phyloP scores from a whole-genome alignment of 208 protist genomes.

The Leishmania gerbilli region DNA sequence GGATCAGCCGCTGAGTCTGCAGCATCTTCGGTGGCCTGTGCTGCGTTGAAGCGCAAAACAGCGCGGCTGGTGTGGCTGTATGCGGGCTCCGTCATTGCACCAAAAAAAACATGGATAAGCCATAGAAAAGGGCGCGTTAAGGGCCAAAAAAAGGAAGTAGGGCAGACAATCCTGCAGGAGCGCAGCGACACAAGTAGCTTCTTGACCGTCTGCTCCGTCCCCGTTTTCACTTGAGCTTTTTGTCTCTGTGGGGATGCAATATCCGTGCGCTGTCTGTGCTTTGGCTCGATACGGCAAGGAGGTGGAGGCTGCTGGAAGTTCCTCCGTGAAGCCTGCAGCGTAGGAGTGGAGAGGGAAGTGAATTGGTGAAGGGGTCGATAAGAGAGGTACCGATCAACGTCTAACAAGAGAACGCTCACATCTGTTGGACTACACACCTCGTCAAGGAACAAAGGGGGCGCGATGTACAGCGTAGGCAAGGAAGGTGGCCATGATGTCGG shows the following conservation, averaged over 20 bases:
- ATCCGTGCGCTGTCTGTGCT: neutral
- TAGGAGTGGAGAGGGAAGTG: neutral
- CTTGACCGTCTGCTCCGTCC: neutral
- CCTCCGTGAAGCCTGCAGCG: neutral
- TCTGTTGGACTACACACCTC: neutral
- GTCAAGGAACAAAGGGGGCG: neutral
- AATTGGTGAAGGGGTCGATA: neutral
- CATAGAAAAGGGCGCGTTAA: neutral
- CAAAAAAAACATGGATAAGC: too few species aligned
- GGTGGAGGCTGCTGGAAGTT: neutral
- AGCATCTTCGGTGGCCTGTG: neutral
- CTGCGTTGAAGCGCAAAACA: neutral
- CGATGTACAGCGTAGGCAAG: neutral
- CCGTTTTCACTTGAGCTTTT: neutral
- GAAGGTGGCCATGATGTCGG: neutral
- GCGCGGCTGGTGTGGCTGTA: neutral
- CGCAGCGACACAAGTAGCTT: neutral
- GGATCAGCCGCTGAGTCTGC: too few species aligned
- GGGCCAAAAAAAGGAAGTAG: conserved; percentile 6
- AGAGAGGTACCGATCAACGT: neutral
- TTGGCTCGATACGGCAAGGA: neutral
- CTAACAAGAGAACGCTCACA: neutral
- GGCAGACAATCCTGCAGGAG: neutral
- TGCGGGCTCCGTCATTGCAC: neutral
- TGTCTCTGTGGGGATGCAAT: neutral